Conservation (phyloP, 1,284 basidiomycete genomes). For the Moesziomyces antarcticus region DNA sequence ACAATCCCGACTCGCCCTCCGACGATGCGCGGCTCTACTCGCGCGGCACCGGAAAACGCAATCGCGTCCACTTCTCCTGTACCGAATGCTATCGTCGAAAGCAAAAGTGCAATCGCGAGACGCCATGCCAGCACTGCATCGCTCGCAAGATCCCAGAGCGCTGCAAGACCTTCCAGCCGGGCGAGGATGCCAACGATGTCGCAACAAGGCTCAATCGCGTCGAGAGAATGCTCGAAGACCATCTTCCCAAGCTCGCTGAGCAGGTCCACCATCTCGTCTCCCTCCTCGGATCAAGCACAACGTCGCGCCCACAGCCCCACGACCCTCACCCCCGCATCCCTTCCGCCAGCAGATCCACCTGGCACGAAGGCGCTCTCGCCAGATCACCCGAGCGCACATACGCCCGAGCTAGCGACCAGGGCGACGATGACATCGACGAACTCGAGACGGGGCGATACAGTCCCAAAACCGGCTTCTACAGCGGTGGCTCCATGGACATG, state of each 20-base stretch:
- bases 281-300: background rate
- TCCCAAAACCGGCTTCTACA: constrained; percentile 52
- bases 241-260: constrained; percentile 40
- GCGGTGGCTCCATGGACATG: constrained; percentile 52
- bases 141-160: constrained; percentile 63
- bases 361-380: constrained; percentile 9
- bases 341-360: constrained; percentile 7
- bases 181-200: constrained; percentile 56
- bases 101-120: constrained; percentile 64
- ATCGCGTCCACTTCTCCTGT: constrained; percentile 62
- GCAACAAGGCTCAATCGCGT: constrained; percentile 49
- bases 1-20: constrained; percentile 22
- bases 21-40: constrained; percentile 28
- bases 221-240: constrained; percentile 53
- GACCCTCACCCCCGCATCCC: background rate
- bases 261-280: constrained; percentile 35
- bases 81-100: constrained; percentile 66
- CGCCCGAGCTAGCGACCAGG: constrained; percentile 10
- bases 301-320: background rate
- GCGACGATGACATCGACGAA: constrained; percentile 52
- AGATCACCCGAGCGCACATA: constrained; percentile 23
- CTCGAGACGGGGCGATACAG: constrained; percentile 45
- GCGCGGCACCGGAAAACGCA: constrained; percentile 47
- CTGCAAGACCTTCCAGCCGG: constrained; percentile 63
- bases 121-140: constrained; percentile 65